phyloP scores from a whole-genome alignment of 1,284 basidiomycete genomes.

The Heimioporus punctisporus region DNA sequence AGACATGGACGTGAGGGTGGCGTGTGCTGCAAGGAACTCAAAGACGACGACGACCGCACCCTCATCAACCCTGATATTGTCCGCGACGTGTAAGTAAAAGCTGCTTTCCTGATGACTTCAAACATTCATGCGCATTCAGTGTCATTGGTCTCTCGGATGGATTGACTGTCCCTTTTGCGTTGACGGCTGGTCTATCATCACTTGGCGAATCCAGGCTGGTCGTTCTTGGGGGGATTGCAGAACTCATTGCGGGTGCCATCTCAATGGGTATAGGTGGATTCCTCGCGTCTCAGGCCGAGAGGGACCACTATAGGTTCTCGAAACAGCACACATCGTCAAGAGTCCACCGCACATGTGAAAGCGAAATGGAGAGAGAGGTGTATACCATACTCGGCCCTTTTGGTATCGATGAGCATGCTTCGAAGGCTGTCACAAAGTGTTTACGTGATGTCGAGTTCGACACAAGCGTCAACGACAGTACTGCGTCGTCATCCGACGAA shows the following conservation, averaged over 20 bases:
- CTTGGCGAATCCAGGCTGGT: slow-evolving; percentile 89
- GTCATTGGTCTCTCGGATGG: slow-evolving; percentile 97
- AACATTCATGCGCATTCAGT: slow-evolving; percentile 41
- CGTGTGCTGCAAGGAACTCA: slow-evolving; percentile 84
- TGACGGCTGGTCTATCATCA: slow-evolving; percentile 90
- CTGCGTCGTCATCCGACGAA: slow-evolving; percentile 39
- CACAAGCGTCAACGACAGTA: slow-evolving; percentile 22
- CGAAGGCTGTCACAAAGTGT: slow-evolving; percentile 77
- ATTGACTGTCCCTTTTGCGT: slow-evolving; percentile 92
- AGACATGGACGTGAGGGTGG: slow-evolving; percentile 55
- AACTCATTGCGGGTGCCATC: slow-evolving; percentile 95
- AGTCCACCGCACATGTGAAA: slow-evolving; percentile 85
- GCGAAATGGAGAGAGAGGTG: slow-evolving; percentile 97
- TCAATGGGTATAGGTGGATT: slow-evolving; percentile 99
- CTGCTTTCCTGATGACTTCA: background rate
- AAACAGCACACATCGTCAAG: slow-evolving; percentile 77
- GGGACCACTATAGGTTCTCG: slow-evolving; percentile 92
- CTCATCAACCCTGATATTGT: slow-evolving; percentile 86
- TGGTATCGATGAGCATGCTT: slow-evolving; percentile 85
- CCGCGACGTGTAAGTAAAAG: slow-evolving; percentile 70
- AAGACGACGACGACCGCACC: slow-evolving; percentile 73
- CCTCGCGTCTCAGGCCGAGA: slow-evolving; percentile 95
- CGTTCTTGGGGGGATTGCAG: slow-evolving; percentile 90
- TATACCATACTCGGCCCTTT: slow-evolving; percentile 86
- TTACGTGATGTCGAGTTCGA: slow-evolving; percentile 69